phyloP scores from a whole-genome alignment of 495 filamentous ascomycete genomes.

The Hypoxylon cercidicola region DNA sequence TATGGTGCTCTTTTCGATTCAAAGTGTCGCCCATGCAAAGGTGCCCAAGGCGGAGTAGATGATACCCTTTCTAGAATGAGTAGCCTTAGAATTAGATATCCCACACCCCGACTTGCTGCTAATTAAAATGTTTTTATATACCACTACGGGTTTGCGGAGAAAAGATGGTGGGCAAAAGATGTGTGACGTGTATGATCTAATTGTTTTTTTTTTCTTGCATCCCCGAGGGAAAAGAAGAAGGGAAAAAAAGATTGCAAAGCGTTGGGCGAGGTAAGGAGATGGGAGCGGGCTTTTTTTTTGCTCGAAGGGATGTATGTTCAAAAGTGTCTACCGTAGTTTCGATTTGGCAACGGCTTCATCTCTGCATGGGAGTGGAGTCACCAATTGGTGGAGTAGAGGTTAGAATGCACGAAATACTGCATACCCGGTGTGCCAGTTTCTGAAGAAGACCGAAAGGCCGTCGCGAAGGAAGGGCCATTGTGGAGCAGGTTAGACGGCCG shows the following conservation, averaged over 20 bases:
- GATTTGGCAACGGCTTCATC: conserved; percentile 33
- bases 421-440: conserved; percentile 38
- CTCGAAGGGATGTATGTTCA: conserved; percentile 12
- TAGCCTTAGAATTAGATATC: conserved; percentile 36
- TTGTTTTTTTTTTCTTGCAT: not conserved
- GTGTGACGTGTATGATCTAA: too few species aligned
- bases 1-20: conserved; percentile 1
- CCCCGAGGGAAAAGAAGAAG: not conserved
- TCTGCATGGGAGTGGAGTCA: conserved; percentile 42
- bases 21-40: conserved; percentile 33
- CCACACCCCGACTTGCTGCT: conserved; percentile 26
- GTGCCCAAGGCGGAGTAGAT: conserved; percentile 48
- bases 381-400: conserved; percentile 37
- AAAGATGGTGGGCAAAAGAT: too few species aligned
- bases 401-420: conserved; percentile 49
- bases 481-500: conserved; percentile 24
- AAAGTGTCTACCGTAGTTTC: conserved; percentile 15
- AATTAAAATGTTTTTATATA: conserved; percentile 27
- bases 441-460: conserved; percentile 26
- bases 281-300: too few species aligned
- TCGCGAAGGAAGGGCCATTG: conserved; percentile 24
- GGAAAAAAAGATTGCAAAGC: conserved; percentile 2
- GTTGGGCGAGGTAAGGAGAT: conserved; percentile 20
- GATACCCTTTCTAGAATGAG: conserved; percentile 47
- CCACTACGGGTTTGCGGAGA: too few species aligned